Evolutionary conservation across 192 early-diverging fungal species (phyloP).

Genomic region (Coemansia sp.): DNA sequence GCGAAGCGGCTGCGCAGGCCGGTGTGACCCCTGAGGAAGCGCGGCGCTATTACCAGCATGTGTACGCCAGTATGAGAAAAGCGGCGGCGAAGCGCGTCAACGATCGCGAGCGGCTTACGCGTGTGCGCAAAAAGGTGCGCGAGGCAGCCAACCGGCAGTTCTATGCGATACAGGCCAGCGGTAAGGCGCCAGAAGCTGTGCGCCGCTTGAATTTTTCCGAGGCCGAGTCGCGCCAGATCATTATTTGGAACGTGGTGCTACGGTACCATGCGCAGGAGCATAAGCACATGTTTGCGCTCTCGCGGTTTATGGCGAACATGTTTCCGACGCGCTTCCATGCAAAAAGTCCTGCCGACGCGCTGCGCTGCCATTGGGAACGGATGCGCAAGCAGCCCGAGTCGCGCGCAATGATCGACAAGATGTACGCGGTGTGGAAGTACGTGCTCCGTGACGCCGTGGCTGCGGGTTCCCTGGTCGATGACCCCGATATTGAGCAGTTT

Average conservation of each 20-base stretch:
- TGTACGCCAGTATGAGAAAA: not conserved
- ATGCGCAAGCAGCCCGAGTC: not conserved
- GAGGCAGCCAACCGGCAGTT: not conserved
- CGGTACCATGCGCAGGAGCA: slow-evolving; percentile 21
- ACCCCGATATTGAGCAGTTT: slow-evolving; percentile 12
- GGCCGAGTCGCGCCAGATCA: slow-evolving; percentile 6
- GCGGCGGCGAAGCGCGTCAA: not conserved
- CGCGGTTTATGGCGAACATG: not conserved
- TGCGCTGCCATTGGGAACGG: slow-evolving; percentile 14
- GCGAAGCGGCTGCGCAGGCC: slow-evolving; percentile 20
- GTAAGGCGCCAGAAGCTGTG: not conserved
- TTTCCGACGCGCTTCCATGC: slow-evolving; percentile 22
- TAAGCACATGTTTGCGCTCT: slow-evolving; percentile 11
- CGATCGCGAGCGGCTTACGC: not conserved
- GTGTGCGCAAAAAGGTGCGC: slow-evolving; percentile 1
- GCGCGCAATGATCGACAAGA: not conserved
- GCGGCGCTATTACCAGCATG: slow-evolving; percentile 21
- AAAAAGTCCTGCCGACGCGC: slow-evolving; percentile 4
- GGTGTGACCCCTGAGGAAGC: slow-evolving; percentile 18
- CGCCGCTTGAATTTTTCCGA: slow-evolving; percentile 14
- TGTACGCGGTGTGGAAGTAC: slow-evolving; percentile 20
- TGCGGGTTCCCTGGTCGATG: slow-evolving; percentile 10
- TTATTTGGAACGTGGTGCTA: slow-evolving; percentile 15
- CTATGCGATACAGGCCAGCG: not conserved
- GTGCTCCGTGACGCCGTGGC: slow-evolving; percentile 29